A percentile compares a stretch with the other conserved stretches of the same genome.
Evolutionary conservation across 1,284 basidiomycete species (phyloP).

Genomic region (Leccinum pachyderme): DNA sequence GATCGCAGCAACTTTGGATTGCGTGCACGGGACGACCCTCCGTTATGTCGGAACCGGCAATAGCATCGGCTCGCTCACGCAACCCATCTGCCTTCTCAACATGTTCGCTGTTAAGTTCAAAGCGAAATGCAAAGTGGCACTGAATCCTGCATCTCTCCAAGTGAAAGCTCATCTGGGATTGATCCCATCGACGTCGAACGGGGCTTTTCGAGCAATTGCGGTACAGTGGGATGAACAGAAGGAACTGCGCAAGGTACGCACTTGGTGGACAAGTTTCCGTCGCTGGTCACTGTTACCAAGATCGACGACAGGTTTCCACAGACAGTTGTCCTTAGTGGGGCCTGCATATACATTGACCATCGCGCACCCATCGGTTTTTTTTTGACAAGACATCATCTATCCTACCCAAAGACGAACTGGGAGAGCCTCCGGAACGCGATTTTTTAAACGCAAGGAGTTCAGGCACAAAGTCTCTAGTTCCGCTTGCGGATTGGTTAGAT

Average conservation of each 20-base stretch:
- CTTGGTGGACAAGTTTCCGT: slow-evolving; percentile 98
- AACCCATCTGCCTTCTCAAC: slow-evolving; percentile 87
- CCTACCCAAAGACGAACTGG: slow-evolving; percentile 89
- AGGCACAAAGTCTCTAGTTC: slow-evolving; percentile 84
- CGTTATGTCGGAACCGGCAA: slow-evolving; percentile 25
- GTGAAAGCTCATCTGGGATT: slow-evolving; percentile 96
- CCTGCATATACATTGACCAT: background rate
- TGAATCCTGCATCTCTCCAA: slow-evolving; percentile 92
- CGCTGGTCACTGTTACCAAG: slow-evolving; percentile 91
- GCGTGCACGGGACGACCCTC: background rate
- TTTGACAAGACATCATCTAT: slow-evolving; percentile 69
- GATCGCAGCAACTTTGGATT: slow-evolving; percentile 51
- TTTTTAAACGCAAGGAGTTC: slow-evolving; percentile 83
- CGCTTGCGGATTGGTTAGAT: slow-evolving; percentile 87
- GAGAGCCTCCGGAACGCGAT: slow-evolving; percentile 97
- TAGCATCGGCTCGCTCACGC: background rate
- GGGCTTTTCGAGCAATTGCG: too few relatives aligned
- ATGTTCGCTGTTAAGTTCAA: slow-evolving; percentile 85
- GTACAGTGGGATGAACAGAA: slow-evolving; percentile 56
- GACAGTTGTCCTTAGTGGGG: slow-evolving; percentile 81
- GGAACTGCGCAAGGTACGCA: slow-evolving; percentile 82
- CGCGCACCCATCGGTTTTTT: background rate
- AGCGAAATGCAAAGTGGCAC: slow-evolving; percentile 83
- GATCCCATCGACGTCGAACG: slow-evolving; percentile 91
- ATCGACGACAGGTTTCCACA: slow-evolving; percentile 96